Evolutionary conservation across 2,329 filamentous ascomycete species (phyloP).

Genomic region (Colletotrichum sp.): DNA sequence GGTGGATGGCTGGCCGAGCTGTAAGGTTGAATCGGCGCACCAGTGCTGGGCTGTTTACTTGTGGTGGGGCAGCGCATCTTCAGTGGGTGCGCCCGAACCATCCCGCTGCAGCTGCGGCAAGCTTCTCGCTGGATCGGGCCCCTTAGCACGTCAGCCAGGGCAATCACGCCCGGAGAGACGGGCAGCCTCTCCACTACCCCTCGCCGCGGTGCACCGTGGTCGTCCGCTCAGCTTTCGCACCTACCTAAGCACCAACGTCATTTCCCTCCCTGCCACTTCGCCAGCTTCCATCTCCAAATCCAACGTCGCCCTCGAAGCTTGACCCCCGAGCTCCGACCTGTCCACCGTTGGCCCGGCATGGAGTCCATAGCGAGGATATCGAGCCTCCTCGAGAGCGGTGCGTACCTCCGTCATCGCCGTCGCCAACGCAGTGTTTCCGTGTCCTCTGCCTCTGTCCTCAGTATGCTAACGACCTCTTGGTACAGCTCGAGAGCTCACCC

Average conservation of each 20-base stretch:
- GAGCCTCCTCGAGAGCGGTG: conserved; percentile 92
- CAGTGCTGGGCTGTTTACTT: neutral
- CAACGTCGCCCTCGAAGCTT: neutral
- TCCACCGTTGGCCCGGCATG: conserved; percentile 57
- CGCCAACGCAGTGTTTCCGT: neutral
- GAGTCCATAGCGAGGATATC: conserved; percentile 96
- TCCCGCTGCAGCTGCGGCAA: neutral
- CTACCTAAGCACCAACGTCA: conserved; percentile 23
- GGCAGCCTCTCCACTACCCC: neutral
- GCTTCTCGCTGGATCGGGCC: neutral
- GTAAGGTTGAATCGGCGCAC: neutral
- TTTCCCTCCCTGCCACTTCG: conserved; percentile 12
- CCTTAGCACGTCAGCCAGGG: neutral
- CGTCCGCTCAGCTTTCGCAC: neutral
- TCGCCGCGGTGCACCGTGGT: neutral
- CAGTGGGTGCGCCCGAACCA: neutral
- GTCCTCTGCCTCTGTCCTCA: neutral
- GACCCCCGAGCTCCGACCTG: neutral
- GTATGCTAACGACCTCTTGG: conserved; percentile 20
- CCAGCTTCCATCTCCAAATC: neutral
- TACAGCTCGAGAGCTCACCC: conserved; percentile 90
- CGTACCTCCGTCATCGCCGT: conserved; percentile 27
- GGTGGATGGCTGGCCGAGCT: neutral
- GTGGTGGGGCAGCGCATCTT: neutral
- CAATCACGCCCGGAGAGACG: neutral